These are phyloP conservation scores for Psilocybe cubensis DNA, from an alignment of 768 basidiomycete genomes.

Conservation along the genomic window DNA sequence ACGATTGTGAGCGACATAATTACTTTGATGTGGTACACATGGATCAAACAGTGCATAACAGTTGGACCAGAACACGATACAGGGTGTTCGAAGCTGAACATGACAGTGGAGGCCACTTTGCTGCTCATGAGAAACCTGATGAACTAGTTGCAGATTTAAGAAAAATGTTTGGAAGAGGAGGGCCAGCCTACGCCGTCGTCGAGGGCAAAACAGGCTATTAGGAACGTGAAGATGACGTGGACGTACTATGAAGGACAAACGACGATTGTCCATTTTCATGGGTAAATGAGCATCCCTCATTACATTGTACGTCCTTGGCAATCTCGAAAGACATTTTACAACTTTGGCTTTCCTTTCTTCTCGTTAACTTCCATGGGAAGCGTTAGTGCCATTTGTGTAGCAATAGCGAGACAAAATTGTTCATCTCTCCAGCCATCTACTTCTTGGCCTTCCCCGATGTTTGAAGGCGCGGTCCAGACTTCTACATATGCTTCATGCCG, in stretches of 20 bases:
- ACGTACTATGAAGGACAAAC: no score
- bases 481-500: conserved; percentile 64
- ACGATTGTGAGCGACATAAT: conserved; percentile 19
- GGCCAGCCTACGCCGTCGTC: conserved; percentile 52
- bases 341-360: conserved; percentile 25
- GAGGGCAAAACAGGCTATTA: conserved; percentile 45
- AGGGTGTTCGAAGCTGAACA: conserved; percentile 52
- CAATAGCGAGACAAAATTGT: conserved; percentile 64
- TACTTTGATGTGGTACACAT: background rate
- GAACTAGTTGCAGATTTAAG: conserved; percentile 51
- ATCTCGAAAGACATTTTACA: background rate
- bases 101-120: conserved; percentile 60
- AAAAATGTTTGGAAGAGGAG: conserved; percentile 59
- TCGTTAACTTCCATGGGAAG: conserved; percentile 46
- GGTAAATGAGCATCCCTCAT: no score
- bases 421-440: conserved; percentile 58
- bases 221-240: background rate
- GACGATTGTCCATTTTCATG: no score
- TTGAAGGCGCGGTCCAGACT: conserved; percentile 66
- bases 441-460: conserved; percentile 49
- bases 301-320: background rate
- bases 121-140: conserved; percentile 53
- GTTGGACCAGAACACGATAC: conserved; percentile 8
- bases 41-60: background rate
- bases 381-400: conserved; percentile 63